Base-by-base conservation (phyloP, 78 protist species). In the Speleostelium caveatum region DNA sequence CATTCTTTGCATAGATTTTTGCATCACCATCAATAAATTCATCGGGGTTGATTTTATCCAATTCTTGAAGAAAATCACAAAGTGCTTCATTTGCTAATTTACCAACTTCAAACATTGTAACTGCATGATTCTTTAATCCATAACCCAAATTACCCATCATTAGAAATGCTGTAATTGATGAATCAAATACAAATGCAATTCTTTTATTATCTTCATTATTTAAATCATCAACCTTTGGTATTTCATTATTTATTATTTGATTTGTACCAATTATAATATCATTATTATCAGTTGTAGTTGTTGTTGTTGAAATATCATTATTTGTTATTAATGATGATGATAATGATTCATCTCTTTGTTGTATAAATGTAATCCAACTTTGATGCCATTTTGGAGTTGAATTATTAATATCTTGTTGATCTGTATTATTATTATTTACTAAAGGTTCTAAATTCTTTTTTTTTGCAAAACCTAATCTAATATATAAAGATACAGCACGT, bases 81-180 rank as follows among this genome's bases (percentile, higher is more conserved):
- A 96, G n/a, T 16, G 94, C 53, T 61, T 96, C 99, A 67, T 96
- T 94, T 7, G 97, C 58, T 2, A 97, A 66, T 49, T 97, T 97
- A 49, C 99, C 99, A n/a, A 83, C 95, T 63, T 97, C 99, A 72
- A 92, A 98, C 96, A 98, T 74, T 45, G 99, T 98, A 35, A 98
- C 99, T 1, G 99, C 98, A 55, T 96, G 98, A 55, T 51, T 92
- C 96, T 97, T 97, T 53, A 98, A 92, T 10, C 95, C 98, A 56
- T 49, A 67, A 0, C 96, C 88, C 22, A 95, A 74, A 53, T 97
- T 97, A 63, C 98, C 97, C 98, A 97, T 96, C 99, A 98, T 98
- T 24, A 98, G 86, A 49, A 95, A 94, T 17, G 98, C 99, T 2
- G 98, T 95, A 21, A 98, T 94, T 33, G 86, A 77, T 12, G 94